phyloP scores from a whole-genome alignment of 2,329 filamentous ascomycete genomes.

The Arthroderma sp. region DNA sequence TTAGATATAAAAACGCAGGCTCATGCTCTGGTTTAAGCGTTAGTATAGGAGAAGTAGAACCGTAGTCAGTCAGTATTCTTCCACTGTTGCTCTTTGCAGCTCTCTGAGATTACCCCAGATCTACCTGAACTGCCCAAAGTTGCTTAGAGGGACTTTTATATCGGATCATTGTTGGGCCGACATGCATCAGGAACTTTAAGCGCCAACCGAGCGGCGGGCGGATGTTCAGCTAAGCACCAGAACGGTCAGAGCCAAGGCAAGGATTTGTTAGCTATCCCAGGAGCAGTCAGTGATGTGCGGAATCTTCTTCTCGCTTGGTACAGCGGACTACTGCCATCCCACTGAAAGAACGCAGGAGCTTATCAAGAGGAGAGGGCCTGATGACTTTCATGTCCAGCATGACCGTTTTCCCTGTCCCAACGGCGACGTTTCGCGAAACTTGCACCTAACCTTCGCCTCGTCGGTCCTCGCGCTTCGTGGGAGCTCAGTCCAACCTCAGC shows the following conservation, averaged over 20 bases:
- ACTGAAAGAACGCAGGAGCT: constrained; percentile 21
- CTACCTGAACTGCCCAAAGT: no score
- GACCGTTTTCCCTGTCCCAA: constrained; percentile 11
- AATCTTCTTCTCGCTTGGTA: constrained; percentile 39
- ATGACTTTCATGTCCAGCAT: constrained; percentile 26
- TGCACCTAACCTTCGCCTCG: constrained; percentile 48
- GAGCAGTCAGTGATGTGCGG: constrained; percentile 28
- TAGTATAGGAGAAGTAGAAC: no score
- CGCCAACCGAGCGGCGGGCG: no score
- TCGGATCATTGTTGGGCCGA: constrained; percentile 2
- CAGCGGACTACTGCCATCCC: constrained; percentile 16
- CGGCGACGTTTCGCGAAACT: neutral
- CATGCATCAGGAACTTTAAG: no score
- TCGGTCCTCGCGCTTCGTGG: constrained; percentile 88
- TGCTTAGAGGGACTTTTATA: constrained; percentile 2
- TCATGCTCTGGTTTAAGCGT: no score
- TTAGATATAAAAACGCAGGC: no score
- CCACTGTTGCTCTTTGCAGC: no score
- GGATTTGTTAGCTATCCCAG: no score
- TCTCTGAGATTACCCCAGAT: no score
- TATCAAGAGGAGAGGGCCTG: constrained; percentile 31
- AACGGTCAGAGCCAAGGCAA: no score
- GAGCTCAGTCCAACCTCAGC: constrained; percentile 56
- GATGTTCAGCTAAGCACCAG: no score
- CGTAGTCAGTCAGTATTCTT: no score